A percentile compares a stretch with the other conserved stretches of the same genome.
These are phyloP conservation scores for Murraya koenigii DNA, from an alignment of 345 rosid species.

Conservation along the genomic window DNA sequence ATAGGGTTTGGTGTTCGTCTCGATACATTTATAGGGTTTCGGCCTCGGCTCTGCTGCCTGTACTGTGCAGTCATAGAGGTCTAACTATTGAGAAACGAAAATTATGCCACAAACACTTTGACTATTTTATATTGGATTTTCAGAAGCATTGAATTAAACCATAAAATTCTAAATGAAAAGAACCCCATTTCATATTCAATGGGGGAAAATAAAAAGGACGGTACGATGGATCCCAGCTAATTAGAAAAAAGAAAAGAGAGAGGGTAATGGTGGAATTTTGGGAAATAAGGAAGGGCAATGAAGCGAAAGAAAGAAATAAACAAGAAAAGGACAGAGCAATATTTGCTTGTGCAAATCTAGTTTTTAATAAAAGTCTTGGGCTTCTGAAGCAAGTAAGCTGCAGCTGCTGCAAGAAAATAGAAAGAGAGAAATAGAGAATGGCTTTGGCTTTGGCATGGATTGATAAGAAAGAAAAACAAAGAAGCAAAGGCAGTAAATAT, in stretches of 20 bases:
- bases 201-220: too few relatives aligned
- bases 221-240: constrained; percentile 1
- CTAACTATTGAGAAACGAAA: not conserved
- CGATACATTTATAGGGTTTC: constrained; percentile 24
- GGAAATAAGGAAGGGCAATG: constrained; percentile 7
- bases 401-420: not conserved
- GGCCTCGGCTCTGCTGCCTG: constrained; percentile 36
- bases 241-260: not conserved
- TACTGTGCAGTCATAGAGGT: not conserved
- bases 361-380: constrained; percentile 12
- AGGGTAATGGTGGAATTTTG: not conserved
- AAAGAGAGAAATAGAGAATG: not conserved
- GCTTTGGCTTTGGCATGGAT: not conserved
- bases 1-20: constrained; percentile 36
- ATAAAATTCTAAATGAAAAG: too few relatives aligned
- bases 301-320: constrained; percentile 8
- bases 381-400: constrained; percentile 17
- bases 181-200: not conserved
- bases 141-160: not conserved
- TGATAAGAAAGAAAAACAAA: not conserved
- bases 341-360: constrained; percentile 42
- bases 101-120: not conserved
- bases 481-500: not conserved
- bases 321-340: constrained; percentile 23
- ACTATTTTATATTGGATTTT: not conserved